Evolutionary conservation across 805 yeast species (phyloP).

Genomic region (Hanseniaspora pseudoguilliermondii): DNA sequence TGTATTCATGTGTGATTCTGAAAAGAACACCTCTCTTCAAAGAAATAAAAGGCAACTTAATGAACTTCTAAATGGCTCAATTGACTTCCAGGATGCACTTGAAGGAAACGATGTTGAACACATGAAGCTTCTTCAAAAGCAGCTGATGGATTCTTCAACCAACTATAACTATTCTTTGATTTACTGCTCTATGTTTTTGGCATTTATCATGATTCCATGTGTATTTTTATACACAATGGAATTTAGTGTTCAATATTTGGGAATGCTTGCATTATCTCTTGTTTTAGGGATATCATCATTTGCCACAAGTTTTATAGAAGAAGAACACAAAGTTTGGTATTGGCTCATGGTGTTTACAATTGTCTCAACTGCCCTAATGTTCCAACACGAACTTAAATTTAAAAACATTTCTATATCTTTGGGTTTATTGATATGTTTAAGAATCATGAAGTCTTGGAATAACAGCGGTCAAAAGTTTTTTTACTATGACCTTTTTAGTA

Average conservation of each 20-base stretch:
- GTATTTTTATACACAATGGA: conserved; percentile 12
- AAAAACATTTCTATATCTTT: neutral
- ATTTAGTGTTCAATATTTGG: conserved; percentile 7
- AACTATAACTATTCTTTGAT: conserved; percentile 53
- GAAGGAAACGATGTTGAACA: conserved; percentile 15
- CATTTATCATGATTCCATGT: conserved; percentile 15
- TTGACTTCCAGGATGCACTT: neutral
- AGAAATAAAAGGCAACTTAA: conserved; percentile 51
- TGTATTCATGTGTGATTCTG: conserved; percentile 33
- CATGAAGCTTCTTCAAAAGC: conserved; percentile 37
- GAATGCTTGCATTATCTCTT: conserved; percentile 17
- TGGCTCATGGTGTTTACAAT: conserved; percentile 34
- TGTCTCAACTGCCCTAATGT: conserved; percentile 13
- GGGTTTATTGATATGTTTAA: conserved; percentile 27
- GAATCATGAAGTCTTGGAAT: conserved; percentile 72
- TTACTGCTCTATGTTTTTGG: conserved; percentile 21
- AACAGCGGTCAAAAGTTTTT: conserved; percentile 77
- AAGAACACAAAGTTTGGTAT: conserved; percentile 96
- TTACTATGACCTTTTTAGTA: conserved; percentile 26
- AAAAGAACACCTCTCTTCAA: conserved; percentile 20
- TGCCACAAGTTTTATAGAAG: conserved; percentile 86
- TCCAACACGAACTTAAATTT: conserved; percentile 6
- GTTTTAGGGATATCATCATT: conserved; percentile 47
- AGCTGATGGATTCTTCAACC: conserved; percentile 50
- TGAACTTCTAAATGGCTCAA: conserved; percentile 18